Base-by-base conservation (phyloP, 2,329 filamentous ascomycete genomes). In the Exophiala dermatitidis region DNA sequence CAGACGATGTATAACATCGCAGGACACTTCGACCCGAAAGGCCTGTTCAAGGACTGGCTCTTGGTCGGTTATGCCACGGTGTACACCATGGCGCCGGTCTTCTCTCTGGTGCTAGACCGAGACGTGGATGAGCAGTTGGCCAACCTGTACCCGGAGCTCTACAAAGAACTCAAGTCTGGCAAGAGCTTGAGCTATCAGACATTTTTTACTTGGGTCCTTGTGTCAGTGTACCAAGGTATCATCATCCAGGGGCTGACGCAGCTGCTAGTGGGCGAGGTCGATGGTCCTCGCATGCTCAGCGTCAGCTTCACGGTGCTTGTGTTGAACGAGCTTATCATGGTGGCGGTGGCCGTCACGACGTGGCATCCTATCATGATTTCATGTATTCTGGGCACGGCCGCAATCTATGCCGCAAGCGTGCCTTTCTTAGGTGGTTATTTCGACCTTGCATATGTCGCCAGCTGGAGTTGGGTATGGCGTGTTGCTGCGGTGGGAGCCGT, bases 1-100 rank as follows among this genome's bases (percentile, higher is more conserved):
- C 93, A 98, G 73, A 97, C 93, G 0, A 90, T 98, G 78, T 98
- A 91, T 75, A 94, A 88, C 68, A 94, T 97, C 57, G 90, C 91
- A 4, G 85, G 88, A 54, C 82, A 86, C 56, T 96, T 96, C 67
- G 89, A 96, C 68, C 94, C 93, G 0, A 89, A 95, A 63, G 93
- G 91, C 31, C 75, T 98, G 5, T 98, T 97, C 76, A 89, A 85
- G 74, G 89, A 97, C 68, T 98, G 91, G 90, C 80, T 98, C 9
- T 81, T 98, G 60, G 93, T 98, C 8, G 93, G 93, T 45, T 98
- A 98, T 67, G 90, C 90, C 0, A 98, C 93, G 0, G 78, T 96
- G 3, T 98, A 98, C 73, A 98, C 93, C 10, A 95, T 94, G 68
- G 79, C 82, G 10, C 93, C 93, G 0, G 93, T 98, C 33, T 86